These are phyloP conservation scores for Eimeria maxima DNA, from an alignment of 169 alveolate species.

Conservation along the genomic window DNA sequence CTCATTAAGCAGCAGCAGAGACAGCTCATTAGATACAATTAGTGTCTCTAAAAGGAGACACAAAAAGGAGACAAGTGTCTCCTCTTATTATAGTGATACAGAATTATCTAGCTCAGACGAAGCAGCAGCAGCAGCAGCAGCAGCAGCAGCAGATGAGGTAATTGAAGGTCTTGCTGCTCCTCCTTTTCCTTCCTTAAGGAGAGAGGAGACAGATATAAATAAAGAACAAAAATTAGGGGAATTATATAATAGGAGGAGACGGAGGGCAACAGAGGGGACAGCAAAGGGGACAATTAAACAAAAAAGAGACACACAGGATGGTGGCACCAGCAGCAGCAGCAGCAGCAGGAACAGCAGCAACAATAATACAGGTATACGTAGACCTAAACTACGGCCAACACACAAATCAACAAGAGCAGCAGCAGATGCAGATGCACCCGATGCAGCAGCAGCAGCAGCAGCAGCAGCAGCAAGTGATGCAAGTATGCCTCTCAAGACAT, in stretches of 20 bases:
- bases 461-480: neutral
- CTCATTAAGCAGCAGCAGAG: constrained; percentile 16
- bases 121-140: neutral
- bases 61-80: neutral
- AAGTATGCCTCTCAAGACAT: neutral
- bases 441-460: constrained; percentile 21
- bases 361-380: neutral
- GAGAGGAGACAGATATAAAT: neutral
- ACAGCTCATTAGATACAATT: neutral
- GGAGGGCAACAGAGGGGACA: neutral
- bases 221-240: neutral
- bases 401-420: constrained; percentile 4
- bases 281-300: neutral
- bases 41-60: neutral
- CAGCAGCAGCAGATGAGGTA: constrained; percentile 41
- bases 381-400: neutral
- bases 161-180: neutral
- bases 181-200: neutral
- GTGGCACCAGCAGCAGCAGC: constrained; percentile 45
- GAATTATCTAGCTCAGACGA: neutral
- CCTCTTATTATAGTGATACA: neutral
- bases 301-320: neutral
- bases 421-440: constrained; percentile 7
- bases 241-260: neutral
- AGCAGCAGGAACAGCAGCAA: constrained; percentile 20